Conservation (phyloP, 129 eudicot genomes). For the Flaveria brownii region DNA sequence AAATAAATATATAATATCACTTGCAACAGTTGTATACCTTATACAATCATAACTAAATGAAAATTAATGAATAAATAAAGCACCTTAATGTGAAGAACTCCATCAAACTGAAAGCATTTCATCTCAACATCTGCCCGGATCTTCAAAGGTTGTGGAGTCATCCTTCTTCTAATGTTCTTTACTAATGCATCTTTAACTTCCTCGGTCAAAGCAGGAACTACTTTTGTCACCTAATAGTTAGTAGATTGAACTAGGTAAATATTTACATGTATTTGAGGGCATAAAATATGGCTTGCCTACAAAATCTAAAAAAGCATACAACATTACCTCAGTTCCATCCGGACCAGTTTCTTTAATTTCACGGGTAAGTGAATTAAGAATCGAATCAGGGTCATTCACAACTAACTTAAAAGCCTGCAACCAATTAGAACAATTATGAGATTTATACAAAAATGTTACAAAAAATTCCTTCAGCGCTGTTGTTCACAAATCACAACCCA, state of each 20-base stretch:
- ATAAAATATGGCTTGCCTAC: neutral
- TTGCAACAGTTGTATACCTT: conserved; percentile 1
- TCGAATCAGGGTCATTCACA: conserved; percentile 59
- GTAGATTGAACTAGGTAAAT: neutral
- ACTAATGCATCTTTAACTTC: conserved; percentile 61
- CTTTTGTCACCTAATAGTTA: conserved; percentile 49
- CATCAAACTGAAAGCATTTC: conserved; percentile 69
- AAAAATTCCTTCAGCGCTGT: neutral
- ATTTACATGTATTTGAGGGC: neutral
- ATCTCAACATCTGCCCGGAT: conserved; percentile 71
- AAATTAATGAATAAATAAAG: neutral
- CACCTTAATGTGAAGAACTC: conserved; percentile 79
- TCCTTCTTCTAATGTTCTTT: conserved; percentile 59
- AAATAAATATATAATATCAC: neutral
- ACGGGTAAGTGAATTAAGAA: conserved; percentile 52
- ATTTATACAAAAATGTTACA: neutral
- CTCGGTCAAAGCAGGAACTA: conserved; percentile 66
- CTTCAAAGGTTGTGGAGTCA: conserved; percentile 77
- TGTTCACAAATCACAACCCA: conserved; percentile 18
- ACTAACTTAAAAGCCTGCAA: conserved; percentile 59
- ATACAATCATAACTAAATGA: neutral
- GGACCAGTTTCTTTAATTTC: conserved; percentile 55
- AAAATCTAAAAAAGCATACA: conserved; percentile 1
- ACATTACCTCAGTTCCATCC: conserved; percentile 60
- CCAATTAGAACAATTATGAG: neutral